phyloP scores from a whole-genome alignment of 257 asterid species.

The Coffea canephora region DNA sequence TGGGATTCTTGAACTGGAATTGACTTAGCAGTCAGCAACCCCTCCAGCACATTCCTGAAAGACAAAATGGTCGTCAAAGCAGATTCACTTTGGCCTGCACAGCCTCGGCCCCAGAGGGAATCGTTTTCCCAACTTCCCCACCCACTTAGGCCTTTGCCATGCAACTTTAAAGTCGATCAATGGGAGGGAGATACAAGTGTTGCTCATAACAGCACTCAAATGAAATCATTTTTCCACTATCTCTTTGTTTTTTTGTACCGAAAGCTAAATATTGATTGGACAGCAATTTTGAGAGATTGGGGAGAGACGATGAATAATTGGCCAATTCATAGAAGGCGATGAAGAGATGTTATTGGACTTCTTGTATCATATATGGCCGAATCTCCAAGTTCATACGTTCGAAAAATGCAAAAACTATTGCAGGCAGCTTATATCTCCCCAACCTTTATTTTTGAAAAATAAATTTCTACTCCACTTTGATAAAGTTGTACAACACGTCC shows the following conservation, averaged over 20 bases:
- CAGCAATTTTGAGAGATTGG: neutral
- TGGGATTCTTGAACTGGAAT: neutral
- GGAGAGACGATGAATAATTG: neutral
- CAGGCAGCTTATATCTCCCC: too few relatives aligned
- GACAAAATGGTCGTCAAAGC: neutral
- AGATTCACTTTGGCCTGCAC: neutral
- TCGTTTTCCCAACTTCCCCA: neutral
- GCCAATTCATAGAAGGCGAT: neutral
- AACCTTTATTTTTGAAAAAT: too few relatives aligned
- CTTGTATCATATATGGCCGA: too few relatives aligned
- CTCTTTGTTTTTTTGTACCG: neutral
- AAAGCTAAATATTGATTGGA: slow-evolving; percentile 7
- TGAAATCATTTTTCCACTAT: slow-evolving; percentile 2
- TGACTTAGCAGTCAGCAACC: neutral
- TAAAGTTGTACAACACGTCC: too few relatives aligned
- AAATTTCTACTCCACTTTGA: too few relatives aligned
- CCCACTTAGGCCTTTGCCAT: neutral
- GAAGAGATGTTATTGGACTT: too few relatives aligned
- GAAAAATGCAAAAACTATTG: too few relatives aligned
- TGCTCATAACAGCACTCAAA: neutral
- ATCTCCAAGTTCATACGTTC: too few relatives aligned
- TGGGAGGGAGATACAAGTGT: too few relatives aligned
- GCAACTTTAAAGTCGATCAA: neutral
- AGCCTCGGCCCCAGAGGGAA: neutral
- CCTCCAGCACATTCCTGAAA: neutral